Evolutionary conservation across 306 rosid genomes (phyloP), one percentile per base, ranked within the genome.

Genomic region (Abrus precatorius): DNA sequence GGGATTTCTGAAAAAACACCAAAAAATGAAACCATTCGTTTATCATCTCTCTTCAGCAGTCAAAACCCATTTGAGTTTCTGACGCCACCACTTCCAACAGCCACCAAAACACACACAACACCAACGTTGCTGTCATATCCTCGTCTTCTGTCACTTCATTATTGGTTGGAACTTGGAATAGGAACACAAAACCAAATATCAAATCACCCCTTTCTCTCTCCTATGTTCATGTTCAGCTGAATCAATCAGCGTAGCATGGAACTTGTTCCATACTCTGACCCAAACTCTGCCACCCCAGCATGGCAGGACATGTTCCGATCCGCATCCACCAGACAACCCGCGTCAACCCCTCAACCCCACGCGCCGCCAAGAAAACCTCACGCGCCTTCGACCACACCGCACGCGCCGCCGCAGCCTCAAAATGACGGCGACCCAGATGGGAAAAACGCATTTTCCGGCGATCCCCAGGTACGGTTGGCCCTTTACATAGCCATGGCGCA

Each of bases 221-320:
- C 61, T 81, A 28, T 27, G 28, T 74, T 5, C 76, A 78, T 78
- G 71, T 60, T 80, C 62, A 60, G 41, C 52, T 54, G 64, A 50
- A 68, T 62, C 72, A 66, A 20, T 41, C 56, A 36, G 28, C 40
- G 87, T 85, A 3, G 38, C 33, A 93, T 95, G 99, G 94, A 87
- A 56, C 69, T 93, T 1, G 96, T 90, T 33, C 96, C 96, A 4
- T 90, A 88, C 59, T 81, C 93, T 0, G 93, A 93, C 63, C 89
- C 94, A 7, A 81, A 83, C 20, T 54, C 93, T 9, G 1, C 91
- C 4, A 78, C 50, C 32, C 99, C 94, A 5, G 89, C 98, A 3
- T 95, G 99, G 99, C 92, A 93, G 63, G 99, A 95, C 78, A 95
- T 95, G 99, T 93, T 93, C 88, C 91, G 98, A 88, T 90, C 97